Percentiles rank a stretch among this genome's conserved stretches.
These are phyloP conservation scores for Murraya paniculata DNA, from an alignment of 345 rosid genomes.

Conservation along the genomic window DNA sequence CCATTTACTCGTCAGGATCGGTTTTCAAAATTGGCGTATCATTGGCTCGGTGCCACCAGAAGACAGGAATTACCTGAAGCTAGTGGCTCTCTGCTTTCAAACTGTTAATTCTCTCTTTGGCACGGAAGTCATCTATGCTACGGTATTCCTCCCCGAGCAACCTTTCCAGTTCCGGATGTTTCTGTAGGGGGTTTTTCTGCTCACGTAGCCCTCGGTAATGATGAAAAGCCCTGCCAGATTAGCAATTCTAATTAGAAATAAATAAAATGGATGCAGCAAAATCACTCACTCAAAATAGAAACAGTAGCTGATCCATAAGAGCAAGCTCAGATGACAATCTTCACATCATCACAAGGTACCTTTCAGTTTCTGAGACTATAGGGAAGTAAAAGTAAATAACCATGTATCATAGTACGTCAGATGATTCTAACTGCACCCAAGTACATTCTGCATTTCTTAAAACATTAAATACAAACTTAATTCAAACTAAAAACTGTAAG, in stretches of 20 bases:
- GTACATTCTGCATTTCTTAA: too few species aligned
- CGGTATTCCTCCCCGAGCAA: conserved; percentile 65
- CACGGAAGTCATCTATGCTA: conserved; percentile 68
- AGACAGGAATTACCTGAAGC: conserved; percentile 1
- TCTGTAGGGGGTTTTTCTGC: conserved; percentile 50
- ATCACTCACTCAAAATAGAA: not conserved
- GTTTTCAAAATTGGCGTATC: conserved; percentile 40
- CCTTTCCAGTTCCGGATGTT: conserved; percentile 76
- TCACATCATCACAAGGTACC: not conserved
- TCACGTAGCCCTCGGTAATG: conserved; percentile 53
- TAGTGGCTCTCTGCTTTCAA: conserved; percentile 38
- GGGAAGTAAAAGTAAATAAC: not conserved
- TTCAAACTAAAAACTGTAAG: too few species aligned
- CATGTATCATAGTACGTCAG: not conserved
- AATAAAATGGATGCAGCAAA: not conserved
- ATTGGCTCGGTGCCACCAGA: not conserved
- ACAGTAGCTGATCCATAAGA: not conserved
- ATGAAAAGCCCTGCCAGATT: conserved; percentile 83
- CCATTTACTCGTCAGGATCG: conserved; percentile 14
- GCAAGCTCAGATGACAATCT: not conserved
- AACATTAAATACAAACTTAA: too few species aligned
- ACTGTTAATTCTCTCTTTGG: conserved; percentile 38
- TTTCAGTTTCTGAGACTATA: not conserved
- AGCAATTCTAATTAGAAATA: not conserved
- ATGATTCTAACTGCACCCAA: too few species aligned